These are phyloP conservation scores for Melastoma candidum DNA, from an alignment of 441 rosid species.

Conservation along the genomic window DNA sequence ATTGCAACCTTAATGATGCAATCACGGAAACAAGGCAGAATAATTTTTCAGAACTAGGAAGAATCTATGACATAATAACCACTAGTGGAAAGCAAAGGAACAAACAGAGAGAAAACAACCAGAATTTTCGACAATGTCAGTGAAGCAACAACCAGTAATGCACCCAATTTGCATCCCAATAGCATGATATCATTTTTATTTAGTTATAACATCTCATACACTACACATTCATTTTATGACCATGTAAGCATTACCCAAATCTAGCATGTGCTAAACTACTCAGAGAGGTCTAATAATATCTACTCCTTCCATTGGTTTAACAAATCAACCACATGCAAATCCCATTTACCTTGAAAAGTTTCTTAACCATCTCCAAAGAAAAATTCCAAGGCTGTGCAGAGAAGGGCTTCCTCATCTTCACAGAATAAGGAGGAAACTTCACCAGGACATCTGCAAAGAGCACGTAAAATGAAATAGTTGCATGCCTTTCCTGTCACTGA, in stretches of 20 bases:
- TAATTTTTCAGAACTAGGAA: too few species aligned
- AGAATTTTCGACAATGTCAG: too few species aligned
- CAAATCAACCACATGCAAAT: conserved; percentile 5
- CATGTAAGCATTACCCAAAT: too few species aligned
- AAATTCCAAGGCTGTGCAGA: conserved; percentile 74
- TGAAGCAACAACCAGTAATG: too few species aligned
- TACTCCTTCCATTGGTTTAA: background rate
- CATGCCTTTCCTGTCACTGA: background rate
- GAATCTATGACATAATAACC: conserved; percentile 12
- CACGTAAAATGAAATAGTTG: background rate
- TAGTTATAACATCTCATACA: too few species aligned
- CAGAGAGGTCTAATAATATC: background rate
- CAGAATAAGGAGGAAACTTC: conserved; percentile 80
- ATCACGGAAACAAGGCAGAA: too few species aligned
- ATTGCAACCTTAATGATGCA: too few species aligned
- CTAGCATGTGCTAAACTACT: background rate
- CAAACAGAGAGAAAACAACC: background rate
- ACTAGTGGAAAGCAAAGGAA: conserved; percentile 30
- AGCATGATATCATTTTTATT: too few species aligned
- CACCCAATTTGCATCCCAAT: too few species aligned
- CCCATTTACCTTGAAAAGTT: conserved; percentile 71
- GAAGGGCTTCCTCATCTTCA: conserved; percentile 78
- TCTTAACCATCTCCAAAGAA: conserved; percentile 66
- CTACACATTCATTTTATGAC: too few species aligned
- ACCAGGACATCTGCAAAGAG: conserved; percentile 57